A percentile compares a stretch with the other conserved stretches of the same genome.
Evolutionary conservation across 2,329 filamentous ascomycete species (phyloP).

Genomic region (Apiospora arundinis): DNA sequence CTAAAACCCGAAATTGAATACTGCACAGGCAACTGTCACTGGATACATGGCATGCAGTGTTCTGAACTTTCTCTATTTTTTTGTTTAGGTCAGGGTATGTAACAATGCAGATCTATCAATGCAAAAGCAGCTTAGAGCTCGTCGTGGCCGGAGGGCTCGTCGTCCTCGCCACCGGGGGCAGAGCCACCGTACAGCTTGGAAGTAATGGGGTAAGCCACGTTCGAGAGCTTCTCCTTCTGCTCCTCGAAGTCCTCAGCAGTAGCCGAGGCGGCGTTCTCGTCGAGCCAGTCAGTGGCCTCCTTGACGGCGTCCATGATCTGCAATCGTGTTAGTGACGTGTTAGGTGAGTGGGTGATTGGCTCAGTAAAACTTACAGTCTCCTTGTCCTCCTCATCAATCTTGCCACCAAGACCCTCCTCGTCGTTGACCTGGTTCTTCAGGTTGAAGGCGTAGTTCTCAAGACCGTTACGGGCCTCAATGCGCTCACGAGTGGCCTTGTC

Average conservation of each 20-base stretch:
- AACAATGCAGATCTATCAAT: conserved; percentile 39
- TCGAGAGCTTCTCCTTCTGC: conserved; percentile 98
- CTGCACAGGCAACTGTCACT: neutral
- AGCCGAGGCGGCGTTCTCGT: conserved; percentile 88
- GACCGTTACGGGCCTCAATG: conserved; percentile 93
- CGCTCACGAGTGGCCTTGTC: conserved; percentile 98
- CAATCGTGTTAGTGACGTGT: conserved; percentile 42
- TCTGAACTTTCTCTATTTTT: conserved; percentile 40
- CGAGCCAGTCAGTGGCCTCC: conserved; percentile 96
- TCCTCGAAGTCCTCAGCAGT: conserved; percentile 96
- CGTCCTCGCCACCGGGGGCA: conserved; percentile 71
- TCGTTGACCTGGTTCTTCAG: conserved; percentile 99
- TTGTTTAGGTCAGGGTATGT: conserved; percentile 35
- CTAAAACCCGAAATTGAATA: neutral
- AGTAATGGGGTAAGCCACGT: conserved; percentile 97
- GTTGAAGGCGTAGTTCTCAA: conserved; percentile 99
- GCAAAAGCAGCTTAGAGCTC: conserved; percentile 68
- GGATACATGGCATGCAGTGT: neutral
- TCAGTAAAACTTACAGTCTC: conserved; percentile 71
- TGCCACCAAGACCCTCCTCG: conserved; percentile 93
- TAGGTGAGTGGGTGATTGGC: neutral
- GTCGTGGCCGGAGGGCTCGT: conserved; percentile 74
- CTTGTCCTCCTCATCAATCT: conserved; percentile 99
- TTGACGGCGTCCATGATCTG: conserved; percentile 92
- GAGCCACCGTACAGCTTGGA: conserved; percentile 88